Percentiles rank a stretch among this genome's conserved stretches.
Conservation (phyloP, 2,329 filamentous ascomycete species). For the Anthostomella pinea region DNA sequence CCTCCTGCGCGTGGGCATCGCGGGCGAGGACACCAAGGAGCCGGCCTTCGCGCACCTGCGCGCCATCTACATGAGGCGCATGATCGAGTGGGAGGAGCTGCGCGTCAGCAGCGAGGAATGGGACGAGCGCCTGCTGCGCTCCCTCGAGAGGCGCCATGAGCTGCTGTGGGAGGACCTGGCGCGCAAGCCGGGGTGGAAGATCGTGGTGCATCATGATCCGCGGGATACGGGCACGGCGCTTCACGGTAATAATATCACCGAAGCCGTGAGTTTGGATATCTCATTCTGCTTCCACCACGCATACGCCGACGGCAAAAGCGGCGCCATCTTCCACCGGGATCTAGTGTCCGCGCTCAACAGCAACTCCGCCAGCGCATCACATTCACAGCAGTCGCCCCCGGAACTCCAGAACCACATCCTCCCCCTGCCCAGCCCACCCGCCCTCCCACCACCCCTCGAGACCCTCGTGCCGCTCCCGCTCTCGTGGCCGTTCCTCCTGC, state of each 20-base stretch:
- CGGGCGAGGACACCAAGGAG: slow-evolving; percentile 39
- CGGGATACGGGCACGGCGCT: slow-evolving; percentile 8
- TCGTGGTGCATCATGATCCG: slow-evolving; percentile 36
- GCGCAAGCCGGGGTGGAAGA: slow-evolving; percentile 45
- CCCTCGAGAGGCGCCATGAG: slow-evolving; percentile 38
- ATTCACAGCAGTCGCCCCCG: slow-evolving; percentile 6
- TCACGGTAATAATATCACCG: background rate
- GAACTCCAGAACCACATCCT: slow-evolving; percentile 28
- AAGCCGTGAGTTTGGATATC: slow-evolving; percentile 35
- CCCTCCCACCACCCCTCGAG: slow-evolving; percentile 40
- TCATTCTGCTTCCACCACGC: slow-evolving; percentile 52
- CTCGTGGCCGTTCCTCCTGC: slow-evolving; percentile 17
- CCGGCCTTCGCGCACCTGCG: slow-evolving; percentile 44
- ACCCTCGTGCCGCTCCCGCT: slow-evolving; percentile 37
- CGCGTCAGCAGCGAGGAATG: too few relatives aligned
- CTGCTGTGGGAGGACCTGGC: slow-evolving; percentile 40
- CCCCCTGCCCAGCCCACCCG: slow-evolving; percentile 28
- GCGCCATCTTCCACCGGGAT: slow-evolving; percentile 46
- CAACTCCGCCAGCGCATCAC: background rate
- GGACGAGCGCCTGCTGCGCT: slow-evolving; percentile 29
- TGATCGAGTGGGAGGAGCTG: slow-evolving; percentile 38
- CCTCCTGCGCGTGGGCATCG: slow-evolving; percentile 48
- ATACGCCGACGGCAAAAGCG: slow-evolving; percentile 50
- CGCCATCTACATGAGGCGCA: slow-evolving; percentile 41
- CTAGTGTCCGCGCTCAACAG: slow-evolving; percentile 43